phyloP scores from a whole-genome alignment of 2,329 filamentous ascomycete genomes.

The Talaromyces sp. region DNA sequence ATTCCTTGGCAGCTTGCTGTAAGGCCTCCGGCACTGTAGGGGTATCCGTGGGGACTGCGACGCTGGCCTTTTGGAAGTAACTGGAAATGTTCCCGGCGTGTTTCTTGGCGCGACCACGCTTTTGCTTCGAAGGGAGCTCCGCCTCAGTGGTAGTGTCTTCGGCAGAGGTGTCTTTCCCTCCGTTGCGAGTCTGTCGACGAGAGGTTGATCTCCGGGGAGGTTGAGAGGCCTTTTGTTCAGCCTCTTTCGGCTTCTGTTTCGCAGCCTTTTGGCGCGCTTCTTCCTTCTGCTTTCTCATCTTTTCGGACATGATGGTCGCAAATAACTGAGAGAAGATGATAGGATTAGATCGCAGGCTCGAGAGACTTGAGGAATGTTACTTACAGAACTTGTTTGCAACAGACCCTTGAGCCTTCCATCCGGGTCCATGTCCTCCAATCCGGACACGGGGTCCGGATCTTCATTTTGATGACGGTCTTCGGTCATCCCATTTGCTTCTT shows the following conservation, averaged over 20 bases:
- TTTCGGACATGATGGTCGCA: background rate
- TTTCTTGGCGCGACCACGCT: constrained; percentile 34
- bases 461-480: constrained; percentile 25
- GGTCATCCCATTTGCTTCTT: constrained; percentile 7
- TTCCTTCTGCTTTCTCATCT: background rate
- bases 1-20: constrained; percentile 60
- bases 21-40: constrained; percentile 60
- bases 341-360: background rate
- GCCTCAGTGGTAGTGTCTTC: constrained; percentile 11
- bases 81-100: constrained; percentile 53
- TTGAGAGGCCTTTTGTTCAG: background rate
- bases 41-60: constrained; percentile 56
- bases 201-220: background rate
- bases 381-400: constrained; percentile 49
- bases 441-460: constrained; percentile 29
- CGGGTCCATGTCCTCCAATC: constrained; percentile 46
- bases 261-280: background rate
- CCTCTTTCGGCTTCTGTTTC: background rate
- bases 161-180: constrained; percentile 15
- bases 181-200: background rate
- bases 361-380: constrained; percentile 7
- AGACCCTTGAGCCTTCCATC: constrained; percentile 50
- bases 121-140: constrained; percentile 23
- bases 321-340: background rate
- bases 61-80: constrained; percentile 63